Percentiles rank a stretch among this genome's conserved stretches.
These are phyloP conservation scores for Chamaenerion angustifolium DNA, from an alignment of 345 rosid genomes.

Conservation along the genomic window DNA sequence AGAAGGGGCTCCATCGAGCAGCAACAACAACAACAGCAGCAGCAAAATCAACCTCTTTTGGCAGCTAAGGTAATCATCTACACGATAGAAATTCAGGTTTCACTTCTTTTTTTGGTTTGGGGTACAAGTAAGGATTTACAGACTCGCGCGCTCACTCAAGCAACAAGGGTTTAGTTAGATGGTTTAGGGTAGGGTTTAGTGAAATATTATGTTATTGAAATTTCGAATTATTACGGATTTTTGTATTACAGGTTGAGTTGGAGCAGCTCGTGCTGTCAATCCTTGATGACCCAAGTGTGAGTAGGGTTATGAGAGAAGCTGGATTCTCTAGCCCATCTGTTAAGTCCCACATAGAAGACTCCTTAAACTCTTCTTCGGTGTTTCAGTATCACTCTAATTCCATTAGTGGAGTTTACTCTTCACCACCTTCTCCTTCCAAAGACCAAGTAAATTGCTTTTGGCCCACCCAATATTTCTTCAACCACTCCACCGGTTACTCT, in stretches of 20 bases:
- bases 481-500: constrained; percentile 14
- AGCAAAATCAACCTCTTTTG: constrained; percentile 53
- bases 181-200: no score
- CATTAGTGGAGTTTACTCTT: constrained; percentile 49
- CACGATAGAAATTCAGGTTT: no score
- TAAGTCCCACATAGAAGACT: constrained; percentile 23
- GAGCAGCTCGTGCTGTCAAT: constrained; percentile 64
- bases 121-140: no score
- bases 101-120: no score
- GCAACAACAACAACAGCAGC: constrained; percentile 19
- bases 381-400: neutral
- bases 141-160: no score
- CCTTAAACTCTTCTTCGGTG: constrained; percentile 3
- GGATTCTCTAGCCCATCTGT: constrained; percentile 32
- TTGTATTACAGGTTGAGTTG: constrained; percentile 23
- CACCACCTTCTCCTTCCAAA: constrained; percentile 60
- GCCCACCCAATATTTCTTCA: constrained; percentile 33
- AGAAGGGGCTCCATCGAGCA: constrained; percentile 57
- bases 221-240: no score
- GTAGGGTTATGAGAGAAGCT: constrained; percentile 26
- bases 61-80: constrained; percentile 22
- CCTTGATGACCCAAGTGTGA: constrained; percentile 72
- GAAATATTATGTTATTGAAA: no score
- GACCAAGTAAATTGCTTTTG: constrained; percentile 20
- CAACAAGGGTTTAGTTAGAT: no score